Conservation (phyloP, 257 asterid genomes). For the Capsicum rhomboideum region DNA sequence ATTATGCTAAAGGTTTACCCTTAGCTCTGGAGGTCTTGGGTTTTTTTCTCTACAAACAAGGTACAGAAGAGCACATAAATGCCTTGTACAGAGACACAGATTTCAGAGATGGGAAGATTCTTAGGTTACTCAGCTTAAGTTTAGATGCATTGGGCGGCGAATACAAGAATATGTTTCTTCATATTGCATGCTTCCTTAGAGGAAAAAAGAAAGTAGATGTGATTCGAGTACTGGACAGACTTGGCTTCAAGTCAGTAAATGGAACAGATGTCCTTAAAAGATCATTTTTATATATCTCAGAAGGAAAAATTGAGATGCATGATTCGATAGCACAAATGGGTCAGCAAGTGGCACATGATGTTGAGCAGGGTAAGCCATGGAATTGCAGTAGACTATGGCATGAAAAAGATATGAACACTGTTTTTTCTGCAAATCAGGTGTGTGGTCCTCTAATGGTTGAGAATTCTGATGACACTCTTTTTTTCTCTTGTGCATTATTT, state of each 20-base stretch:
- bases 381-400: background rate
- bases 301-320: background rate
- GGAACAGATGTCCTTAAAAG: background rate
- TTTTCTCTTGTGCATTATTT: background rate
- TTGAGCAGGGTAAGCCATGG: background rate
- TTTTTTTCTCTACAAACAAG: background rate
- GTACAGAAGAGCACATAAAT: background rate
- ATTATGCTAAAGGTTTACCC: background rate
- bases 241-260: background rate
- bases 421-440: background rate
- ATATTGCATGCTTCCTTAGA: slow-evolving; percentile 5
- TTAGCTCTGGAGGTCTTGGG: background rate
- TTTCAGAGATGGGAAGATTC: background rate
- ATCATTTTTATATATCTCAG: background rate
- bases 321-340: background rate
- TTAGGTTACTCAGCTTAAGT: background rate
- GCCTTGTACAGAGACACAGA: background rate
- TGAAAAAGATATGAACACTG: background rate
- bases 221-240: background rate
- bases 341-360: background rate
- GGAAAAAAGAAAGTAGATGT: background rate
- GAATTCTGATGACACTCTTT: background rate
- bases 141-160: background rate
- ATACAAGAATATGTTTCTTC: background rate
- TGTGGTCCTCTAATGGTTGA: background rate